Evolutionary conservation across 2,329 filamentous ascomycete genomes (phyloP).

Genomic region (Chrysosphaeria jannelii): DNA sequence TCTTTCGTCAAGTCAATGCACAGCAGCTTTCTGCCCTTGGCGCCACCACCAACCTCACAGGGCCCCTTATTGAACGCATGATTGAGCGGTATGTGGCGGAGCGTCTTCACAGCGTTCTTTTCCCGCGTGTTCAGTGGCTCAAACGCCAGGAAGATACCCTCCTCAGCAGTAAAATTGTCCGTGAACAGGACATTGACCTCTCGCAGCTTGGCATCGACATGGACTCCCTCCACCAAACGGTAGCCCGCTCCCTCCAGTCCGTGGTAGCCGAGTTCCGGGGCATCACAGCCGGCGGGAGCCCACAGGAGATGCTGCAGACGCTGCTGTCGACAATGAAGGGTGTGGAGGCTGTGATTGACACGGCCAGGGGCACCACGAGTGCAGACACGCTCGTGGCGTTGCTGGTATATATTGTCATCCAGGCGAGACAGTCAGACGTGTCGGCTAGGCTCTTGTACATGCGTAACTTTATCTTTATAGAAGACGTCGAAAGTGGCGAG

Average conservation of each 20-base stretch:
- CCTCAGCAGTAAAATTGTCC: constrained; percentile 62
- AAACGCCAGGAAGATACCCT: constrained; percentile 61
- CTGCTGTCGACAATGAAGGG: constrained; percentile 44
- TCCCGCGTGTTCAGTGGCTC: constrained; percentile 50
- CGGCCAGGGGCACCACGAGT: constrained; percentile 19
- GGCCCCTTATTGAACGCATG: constrained; percentile 67
- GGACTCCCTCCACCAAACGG: constrained; percentile 41
- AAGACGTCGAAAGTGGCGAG: constrained; percentile 89
- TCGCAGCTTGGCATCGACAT: constrained; percentile 79
- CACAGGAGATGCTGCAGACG: constrained; percentile 68
- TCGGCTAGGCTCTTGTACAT: constrained; percentile 83
- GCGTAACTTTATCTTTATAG: constrained; percentile 89
- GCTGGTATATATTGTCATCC: constrained; percentile 71
- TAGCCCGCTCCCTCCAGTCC: constrained; percentile 30
- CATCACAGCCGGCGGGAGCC: constrained; percentile 45
- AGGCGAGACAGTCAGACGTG: constrained; percentile 61
- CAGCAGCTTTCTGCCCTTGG: constrained; percentile 77
- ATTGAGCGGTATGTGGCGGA: constrained; percentile 89
- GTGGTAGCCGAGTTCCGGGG: constrained; percentile 77
- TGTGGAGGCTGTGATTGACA: constrained; percentile 5
- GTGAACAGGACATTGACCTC: constrained; percentile 84
- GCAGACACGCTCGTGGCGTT: constrained; percentile 84
- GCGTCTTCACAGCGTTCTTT: constrained; percentile 72
- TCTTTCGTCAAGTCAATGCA: constrained; percentile 89
- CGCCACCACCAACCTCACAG: constrained; percentile 77